Evolutionary conservation across 1,284 basidiomycete species (phyloP), one percentile per base, ranked within the genome.

Genomic region (Irpex sp.): DNA sequence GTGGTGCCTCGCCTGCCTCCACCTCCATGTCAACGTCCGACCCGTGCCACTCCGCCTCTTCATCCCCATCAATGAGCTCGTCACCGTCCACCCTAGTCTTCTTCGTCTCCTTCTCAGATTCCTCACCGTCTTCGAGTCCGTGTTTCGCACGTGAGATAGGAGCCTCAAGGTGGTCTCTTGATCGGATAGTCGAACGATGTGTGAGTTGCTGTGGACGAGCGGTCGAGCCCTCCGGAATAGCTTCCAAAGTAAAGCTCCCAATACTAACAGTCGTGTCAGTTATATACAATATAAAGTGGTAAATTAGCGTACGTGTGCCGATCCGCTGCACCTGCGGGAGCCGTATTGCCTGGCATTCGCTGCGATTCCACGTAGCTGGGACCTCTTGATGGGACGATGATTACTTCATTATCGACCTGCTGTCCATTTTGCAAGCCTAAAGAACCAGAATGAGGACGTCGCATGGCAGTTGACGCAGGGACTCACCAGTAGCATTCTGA

Each of bases 71-170:
- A n/a, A 46, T 46, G n/a, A 63, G 49, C 17, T 58, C 61, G 26
- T 50, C 53, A 37, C 74, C 77, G 58, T 83, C 81, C 21, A 82
- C 73, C 63, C 82, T 81, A 61, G 79, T 78, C 71, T 83, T 85
- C 73, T 86, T 87, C 7, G 66, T 56, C 35, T 76, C 69, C 64
- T 74, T 71, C 43, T 75, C 74, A 17, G 59, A 58, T 43, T 68
- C 65, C 69, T 71, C 69, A 76, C 79, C 68, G 65, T 71, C 74
- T 51, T 72, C 72, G 6, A 70, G 63, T 2, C 66, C 67, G 57
- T 68, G 72, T 60, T 73, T 72, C 4, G 64, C 64, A 53, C 62
- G 61, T 33, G 47, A 37, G 8, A 66, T 56, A 15, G 26, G 31
- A 35, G 53, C 31, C 35, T 26, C 53, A 8, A 26, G 8, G n/a